phyloP scores from a whole-genome alignment of 169 alveolate species.

The Eimeria falciformis region DNA sequence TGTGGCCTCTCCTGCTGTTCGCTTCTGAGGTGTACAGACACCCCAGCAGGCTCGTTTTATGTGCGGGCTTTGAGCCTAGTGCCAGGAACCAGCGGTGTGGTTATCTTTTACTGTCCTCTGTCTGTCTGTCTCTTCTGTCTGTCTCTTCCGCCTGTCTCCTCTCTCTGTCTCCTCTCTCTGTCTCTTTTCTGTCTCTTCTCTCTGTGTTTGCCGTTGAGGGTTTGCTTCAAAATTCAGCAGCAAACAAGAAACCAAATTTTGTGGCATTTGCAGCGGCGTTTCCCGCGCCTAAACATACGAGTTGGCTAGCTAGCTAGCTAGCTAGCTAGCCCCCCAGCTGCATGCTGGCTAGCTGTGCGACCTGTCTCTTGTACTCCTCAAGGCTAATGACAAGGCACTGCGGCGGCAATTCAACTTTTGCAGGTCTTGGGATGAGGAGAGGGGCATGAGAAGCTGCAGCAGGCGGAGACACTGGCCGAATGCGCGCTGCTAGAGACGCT shows the following conservation, averaged over 20 bases:
- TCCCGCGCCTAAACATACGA: background rate
- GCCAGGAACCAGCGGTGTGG: background rate
- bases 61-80: no score
- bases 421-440: background rate
- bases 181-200: no score
- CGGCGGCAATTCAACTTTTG: background rate
- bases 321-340: conserved; percentile 38
- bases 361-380: conserved; percentile 58
- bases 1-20: background rate
- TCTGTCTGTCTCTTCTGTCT: no score
- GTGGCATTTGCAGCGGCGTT: no score
- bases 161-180: no score
- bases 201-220: background rate
- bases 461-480: background rate
- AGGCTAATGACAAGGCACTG: conserved; percentile 29
- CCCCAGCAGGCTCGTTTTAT: background rate
- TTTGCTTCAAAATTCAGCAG: background rate
- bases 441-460: background rate
- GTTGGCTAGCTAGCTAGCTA: background rate
- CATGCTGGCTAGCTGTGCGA: conserved; percentile 70
- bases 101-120: no score
- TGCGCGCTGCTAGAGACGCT: background rate
- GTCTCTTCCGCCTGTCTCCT: no score
- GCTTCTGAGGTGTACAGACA: background rate
- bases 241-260: no score